Conservation (phyloP, 2,329 filamentous ascomycete genomes). For the Aspergillus aculeatus region DNA sequence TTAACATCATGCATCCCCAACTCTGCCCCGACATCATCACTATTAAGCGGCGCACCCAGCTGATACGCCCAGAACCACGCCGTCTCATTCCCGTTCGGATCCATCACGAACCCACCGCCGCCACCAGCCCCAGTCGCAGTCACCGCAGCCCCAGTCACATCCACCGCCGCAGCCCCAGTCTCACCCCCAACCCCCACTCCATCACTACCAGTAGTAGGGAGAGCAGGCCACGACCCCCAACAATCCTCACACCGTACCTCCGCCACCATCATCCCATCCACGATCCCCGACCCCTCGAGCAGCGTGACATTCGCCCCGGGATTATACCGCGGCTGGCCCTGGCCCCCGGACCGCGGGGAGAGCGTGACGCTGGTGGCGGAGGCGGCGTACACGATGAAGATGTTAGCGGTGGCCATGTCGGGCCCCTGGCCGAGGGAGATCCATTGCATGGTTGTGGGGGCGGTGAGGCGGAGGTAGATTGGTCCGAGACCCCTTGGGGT, state of each 20-base stretch:
- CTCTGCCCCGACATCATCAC: neutral
- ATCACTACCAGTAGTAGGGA: neutral
- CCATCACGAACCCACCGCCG: neutral
- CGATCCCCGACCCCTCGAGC: neutral
- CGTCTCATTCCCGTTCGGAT: neutral
- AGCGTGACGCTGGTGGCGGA: neutral
- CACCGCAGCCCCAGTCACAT: too few relatives aligned
- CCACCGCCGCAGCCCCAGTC: too few relatives aligned
- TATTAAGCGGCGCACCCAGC: neutral
- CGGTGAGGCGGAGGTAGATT: neutral
- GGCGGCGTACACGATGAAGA: neutral
- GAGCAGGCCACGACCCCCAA: neutral
- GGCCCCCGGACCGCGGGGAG: constrained; percentile 1
- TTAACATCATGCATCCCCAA: constrained; percentile 3
- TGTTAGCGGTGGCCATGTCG: neutral
- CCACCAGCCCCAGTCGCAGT: neutral
- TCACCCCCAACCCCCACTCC: neutral
- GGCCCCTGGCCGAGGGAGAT: neutral
- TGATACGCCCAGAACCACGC: neutral
- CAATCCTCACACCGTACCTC: neutral
- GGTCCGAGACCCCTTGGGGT: neutral
- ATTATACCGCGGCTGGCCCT: neutral
- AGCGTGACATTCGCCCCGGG: neutral
- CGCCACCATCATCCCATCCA: neutral
- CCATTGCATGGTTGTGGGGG: neutral